Base-by-base conservation (phyloP, 495 filamentous ascomycete species). In the Pyronema domesticum region DNA sequence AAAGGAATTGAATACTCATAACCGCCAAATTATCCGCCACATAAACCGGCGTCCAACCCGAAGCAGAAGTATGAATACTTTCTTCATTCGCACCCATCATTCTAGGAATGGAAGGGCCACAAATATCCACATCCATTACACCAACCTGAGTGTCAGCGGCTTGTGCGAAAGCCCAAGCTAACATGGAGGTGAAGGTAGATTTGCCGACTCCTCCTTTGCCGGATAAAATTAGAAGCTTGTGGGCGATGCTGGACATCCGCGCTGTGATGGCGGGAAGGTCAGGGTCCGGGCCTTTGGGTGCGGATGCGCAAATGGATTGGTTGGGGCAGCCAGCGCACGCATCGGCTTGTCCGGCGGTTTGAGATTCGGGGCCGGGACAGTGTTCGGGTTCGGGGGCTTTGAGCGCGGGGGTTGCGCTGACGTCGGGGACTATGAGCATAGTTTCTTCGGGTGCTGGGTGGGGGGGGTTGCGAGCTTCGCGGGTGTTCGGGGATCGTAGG, bases 191-290 rank as follows among this genome's bases (percentile, higher is more conserved):
- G 62, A 96, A 91, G 0, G 93, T 95, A 40, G 81, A 86, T 67
- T 98, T 98, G 11, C 91, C 91, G 2, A 98, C 91, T 56, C 91
- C 91, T 58, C 91, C 91, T 73, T 98, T 98, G 61, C 91, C 91
- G 43, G 82, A 87, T 8, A 96, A 74, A 8, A 96, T 53, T 30
- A 98, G 75, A 57, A 96, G 80, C 69, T 96, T 96, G 73, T 95
- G 89, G 48, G 76, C 74, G 54, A 98, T 80, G 52, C 76, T 75
- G 7, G 85, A 74, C 10, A 98, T 80, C 1, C 88, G 87, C 44
- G 80, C 75, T 17, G 86, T 80, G 60, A 98, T 95, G 55, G 87
- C 65, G 0, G 87, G 80, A 53, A 96, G 80, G 67, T 96, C 93
- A 0, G 89, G 91, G 66, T 98, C 91, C 10, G 93, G 89, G 3